A percentile compares a stretch with the other conserved stretches of the same genome.
Conservation (phyloP, 495 filamentous ascomycete species). For the Filosporella fistucella region DNA sequence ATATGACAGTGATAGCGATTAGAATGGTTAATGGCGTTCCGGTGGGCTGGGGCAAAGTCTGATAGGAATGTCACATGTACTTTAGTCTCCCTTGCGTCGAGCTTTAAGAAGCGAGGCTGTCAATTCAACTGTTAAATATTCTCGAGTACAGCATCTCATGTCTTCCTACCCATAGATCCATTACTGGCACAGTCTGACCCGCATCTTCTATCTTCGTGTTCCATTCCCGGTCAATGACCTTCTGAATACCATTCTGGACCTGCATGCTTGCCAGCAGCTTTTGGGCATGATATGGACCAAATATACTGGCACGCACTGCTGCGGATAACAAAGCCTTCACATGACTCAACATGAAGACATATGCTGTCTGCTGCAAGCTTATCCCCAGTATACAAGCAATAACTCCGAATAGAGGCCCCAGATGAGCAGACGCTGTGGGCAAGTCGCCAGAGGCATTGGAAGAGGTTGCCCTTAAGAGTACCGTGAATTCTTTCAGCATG, state of each 20-base stretch:
- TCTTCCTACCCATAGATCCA: constrained; percentile 93
- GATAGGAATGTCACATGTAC: neutral
- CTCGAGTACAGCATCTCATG: constrained; percentile 94
- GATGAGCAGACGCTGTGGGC: constrained; percentile 53
- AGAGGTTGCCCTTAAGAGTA: constrained; percentile 25
- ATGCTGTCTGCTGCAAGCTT: constrained; percentile 46
- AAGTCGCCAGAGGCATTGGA: constrained; percentile 25
- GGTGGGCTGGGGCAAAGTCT: no score
- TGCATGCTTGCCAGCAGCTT: constrained; percentile 64
- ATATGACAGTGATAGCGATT: constrained; percentile 89
- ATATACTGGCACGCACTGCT: constrained; percentile 79
- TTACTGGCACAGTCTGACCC: constrained; percentile 77
- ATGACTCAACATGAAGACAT: constrained; percentile 84
- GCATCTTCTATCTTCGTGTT: constrained; percentile 61
- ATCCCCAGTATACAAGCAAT: constrained; percentile 60
- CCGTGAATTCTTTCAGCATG: constrained; percentile 30
- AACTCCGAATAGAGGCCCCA: constrained; percentile 76
- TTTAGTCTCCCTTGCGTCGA: neutral
- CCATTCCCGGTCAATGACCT: constrained; percentile 57
- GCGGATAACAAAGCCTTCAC: constrained; percentile 85
- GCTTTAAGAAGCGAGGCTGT: no score
- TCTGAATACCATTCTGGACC: constrained; percentile 57
- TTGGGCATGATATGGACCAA: constrained; percentile 93
- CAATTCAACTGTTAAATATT: constrained; percentile 78
- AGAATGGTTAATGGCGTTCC: constrained; percentile 14